phyloP scores from a whole-genome alignment of 2,329 filamentous ascomycete genomes.

The Amylocarpus encephaloides region DNA sequence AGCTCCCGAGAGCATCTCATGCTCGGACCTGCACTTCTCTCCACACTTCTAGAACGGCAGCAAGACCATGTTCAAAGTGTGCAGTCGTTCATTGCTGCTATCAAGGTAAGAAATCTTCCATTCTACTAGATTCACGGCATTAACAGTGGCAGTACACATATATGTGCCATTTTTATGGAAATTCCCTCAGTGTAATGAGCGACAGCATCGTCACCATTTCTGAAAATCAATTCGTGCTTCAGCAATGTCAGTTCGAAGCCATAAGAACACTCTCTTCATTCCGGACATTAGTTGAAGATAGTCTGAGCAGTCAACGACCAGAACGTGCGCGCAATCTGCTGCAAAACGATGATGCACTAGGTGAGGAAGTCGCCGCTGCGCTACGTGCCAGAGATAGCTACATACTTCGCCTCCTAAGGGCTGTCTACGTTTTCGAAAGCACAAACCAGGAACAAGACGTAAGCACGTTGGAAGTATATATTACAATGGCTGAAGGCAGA shows the following conservation, averaged over 20 bases:
- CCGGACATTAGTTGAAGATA: slow-evolving; percentile 44
- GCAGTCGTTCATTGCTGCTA: slow-evolving; percentile 61
- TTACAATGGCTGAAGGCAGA: slow-evolving; percentile 49
- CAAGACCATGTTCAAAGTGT: slow-evolving; percentile 72
- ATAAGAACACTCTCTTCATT: slow-evolving; percentile 66
- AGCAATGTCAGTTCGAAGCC: slow-evolving; percentile 59
- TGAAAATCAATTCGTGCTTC: slow-evolving; percentile 34
- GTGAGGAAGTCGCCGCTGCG: slow-evolving; percentile 35
- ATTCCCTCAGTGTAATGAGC: slow-evolving; percentile 62
- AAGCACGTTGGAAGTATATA: slow-evolving; percentile 46
- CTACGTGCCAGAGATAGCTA: slow-evolving; percentile 34
- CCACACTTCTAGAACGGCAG: slow-evolving; percentile 63
- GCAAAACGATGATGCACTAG: slow-evolving; percentile 52
- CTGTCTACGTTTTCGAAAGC: slow-evolving; percentile 40
- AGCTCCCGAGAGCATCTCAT: slow-evolving; percentile 50
- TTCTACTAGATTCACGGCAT: slow-evolving; percentile 6
- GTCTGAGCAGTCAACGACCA: slow-evolving; percentile 39
- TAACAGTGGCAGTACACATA: slow-evolving; percentile 58
- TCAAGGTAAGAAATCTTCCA: slow-evolving; percentile 47
- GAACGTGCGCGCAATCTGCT: slow-evolving; percentile 47
- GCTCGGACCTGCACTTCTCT: slow-evolving; percentile 58
- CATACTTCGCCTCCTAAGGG: slow-evolving; percentile 40
- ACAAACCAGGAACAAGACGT: slow-evolving; percentile 11
- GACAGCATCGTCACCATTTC: slow-evolving; percentile 29
- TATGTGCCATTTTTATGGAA: slow-evolving; percentile 82